These are phyloP conservation scores for Aspergillus pseudoglaucus DNA, from an alignment of 2,329 filamentous ascomycete species.

Conservation along the genomic window DNA sequence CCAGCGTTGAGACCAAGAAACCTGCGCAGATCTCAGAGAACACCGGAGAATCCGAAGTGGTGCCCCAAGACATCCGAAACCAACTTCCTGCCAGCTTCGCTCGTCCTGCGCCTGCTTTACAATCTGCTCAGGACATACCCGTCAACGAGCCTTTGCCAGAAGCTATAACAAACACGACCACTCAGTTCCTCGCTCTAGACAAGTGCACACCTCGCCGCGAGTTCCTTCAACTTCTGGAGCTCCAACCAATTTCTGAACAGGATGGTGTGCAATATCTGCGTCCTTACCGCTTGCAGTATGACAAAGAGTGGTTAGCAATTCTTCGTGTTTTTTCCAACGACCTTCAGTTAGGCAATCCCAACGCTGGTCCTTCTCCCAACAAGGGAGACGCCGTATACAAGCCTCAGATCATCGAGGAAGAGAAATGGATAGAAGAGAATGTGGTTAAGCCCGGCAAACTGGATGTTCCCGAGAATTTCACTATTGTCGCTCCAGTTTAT, in stretches of 20 bases:
- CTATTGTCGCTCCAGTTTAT: slow-evolving; percentile 66
- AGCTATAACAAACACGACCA: slow-evolving; percentile 69
- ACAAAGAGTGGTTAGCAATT: slow-evolving; percentile 93
- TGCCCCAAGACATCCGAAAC: slow-evolving; percentile 61
- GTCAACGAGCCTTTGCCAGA: slow-evolving; percentile 61
- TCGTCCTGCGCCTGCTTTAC: slow-evolving; percentile 28
- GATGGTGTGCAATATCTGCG: slow-evolving; percentile 19
- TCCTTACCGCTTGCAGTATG: slow-evolving; percentile 66
- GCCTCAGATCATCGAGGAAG: slow-evolving; percentile 61
- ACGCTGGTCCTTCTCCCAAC: slow-evolving; percentile 50
- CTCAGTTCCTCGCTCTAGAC: slow-evolving; percentile 82
- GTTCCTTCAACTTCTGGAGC: slow-evolving; percentile 72
- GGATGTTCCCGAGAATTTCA: slow-evolving; percentile 71
- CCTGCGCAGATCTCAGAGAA: not conserved
- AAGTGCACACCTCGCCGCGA: slow-evolving; percentile 77
- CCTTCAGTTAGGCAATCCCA: slow-evolving; percentile 57
- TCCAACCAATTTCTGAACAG: slow-evolving; percentile 45
- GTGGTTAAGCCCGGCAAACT: slow-evolving; percentile 59
- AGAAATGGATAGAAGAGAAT: slow-evolving; percentile 74
- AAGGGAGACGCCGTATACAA: slow-evolving; percentile 63
- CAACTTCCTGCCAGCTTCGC: slow-evolving; percentile 72
- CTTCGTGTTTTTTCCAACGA: slow-evolving; percentile 69
- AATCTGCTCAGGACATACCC: slow-evolving; percentile 24
- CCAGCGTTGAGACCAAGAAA: slow-evolving; percentile 1
- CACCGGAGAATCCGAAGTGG: slow-evolving; percentile 22